These are phyloP conservation scores for Starmerella tilneyi DNA, from an alignment of 805 yeast species.

Conservation along the genomic window DNA sequence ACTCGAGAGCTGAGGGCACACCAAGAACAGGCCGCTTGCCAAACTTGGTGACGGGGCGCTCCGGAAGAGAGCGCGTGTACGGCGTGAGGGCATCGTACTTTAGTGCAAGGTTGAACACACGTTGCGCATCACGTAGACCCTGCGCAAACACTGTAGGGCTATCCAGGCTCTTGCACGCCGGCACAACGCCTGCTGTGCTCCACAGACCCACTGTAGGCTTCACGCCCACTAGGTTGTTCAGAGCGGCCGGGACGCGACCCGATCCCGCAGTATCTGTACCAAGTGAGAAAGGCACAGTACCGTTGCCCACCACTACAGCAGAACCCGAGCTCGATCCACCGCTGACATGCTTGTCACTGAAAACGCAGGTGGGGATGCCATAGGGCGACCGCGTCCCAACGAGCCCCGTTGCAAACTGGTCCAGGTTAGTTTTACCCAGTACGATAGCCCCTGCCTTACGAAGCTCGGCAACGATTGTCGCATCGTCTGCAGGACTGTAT, in stretches of 20 bases:
- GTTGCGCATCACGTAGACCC: conserved; percentile 73
- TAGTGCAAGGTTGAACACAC: conserved; percentile 60
- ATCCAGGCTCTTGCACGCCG: conserved; percentile 91
- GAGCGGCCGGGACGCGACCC: conserved; percentile 93
- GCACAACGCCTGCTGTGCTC: conserved; percentile 86
- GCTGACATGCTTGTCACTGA: conserved; percentile 64
- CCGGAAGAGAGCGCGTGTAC: conserved; percentile 68
- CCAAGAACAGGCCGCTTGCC: conserved; percentile 57
- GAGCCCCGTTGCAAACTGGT: conserved; percentile 94
- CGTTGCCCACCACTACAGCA: conserved; percentile 83
- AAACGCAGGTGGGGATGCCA: conserved; percentile 76
- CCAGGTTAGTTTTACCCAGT: conserved; percentile 88
- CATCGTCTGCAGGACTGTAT: conserved; percentile 58
- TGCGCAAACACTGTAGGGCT: conserved; percentile 80
- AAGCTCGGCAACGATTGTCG: conserved; percentile 63
- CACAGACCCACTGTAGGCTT: conserved; percentile 87
- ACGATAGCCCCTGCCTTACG: conserved; percentile 86
- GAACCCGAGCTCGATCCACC: conserved; percentile 97
- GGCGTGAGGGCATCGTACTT: conserved; percentile 64
- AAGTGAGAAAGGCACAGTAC: conserved; percentile 75
- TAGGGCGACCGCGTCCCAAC: conserved; percentile 95
- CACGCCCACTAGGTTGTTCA: conserved; percentile 82
- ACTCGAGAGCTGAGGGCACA: conserved; percentile 51
- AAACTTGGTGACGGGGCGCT: conserved; percentile 51
- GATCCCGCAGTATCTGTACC: conserved; percentile 99